Conservation (phyloP, 1,139 yeast species). For the Protomyces gravidus region DNA sequence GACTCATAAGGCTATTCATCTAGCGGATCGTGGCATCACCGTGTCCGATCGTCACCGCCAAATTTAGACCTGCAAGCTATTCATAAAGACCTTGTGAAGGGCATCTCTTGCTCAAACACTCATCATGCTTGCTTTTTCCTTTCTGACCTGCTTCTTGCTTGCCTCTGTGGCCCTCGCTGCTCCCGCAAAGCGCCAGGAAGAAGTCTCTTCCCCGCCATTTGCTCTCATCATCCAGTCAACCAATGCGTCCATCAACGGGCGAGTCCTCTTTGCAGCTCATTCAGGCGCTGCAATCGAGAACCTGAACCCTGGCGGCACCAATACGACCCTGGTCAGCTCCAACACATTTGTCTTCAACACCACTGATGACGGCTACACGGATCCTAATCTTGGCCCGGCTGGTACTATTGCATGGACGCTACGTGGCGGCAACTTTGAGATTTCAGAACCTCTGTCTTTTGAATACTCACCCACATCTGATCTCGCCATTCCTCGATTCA, state of each 20-base stretch:
- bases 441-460: constrained; percentile 3
- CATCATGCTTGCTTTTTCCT: too few relatives aligned
- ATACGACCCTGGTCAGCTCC: neutral
- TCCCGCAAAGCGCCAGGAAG: too few relatives aligned
- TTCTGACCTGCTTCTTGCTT: neutral
- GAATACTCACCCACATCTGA: constrained; percentile 11
- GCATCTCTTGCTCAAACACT: too few relatives aligned
- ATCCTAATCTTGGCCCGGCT: neutral
- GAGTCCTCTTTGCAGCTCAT: constrained; percentile 4
- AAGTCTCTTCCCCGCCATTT: constrained; percentile 7
- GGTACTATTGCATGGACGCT: constrained; percentile 13
- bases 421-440: neutral
- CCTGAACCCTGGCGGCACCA: constrained; percentile 1
- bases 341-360: constrained; percentile 1
- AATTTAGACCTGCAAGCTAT: too few relatives aligned
- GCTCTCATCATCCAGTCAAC: constrained; percentile 2
- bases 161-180: neutral
- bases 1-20: too few relatives aligned
- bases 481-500: constrained; percentile 1
- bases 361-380: neutral
- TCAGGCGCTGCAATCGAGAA: constrained; percentile 21
- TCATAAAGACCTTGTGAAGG: too few relatives aligned
- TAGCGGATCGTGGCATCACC: too few relatives aligned
- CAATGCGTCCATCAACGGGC: constrained; percentile 13
- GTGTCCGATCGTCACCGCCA: too few relatives aligned